phyloP scores from a whole-genome alignment of 495 filamentous ascomycete genomes.

The Annulohypoxylon bovei region DNA sequence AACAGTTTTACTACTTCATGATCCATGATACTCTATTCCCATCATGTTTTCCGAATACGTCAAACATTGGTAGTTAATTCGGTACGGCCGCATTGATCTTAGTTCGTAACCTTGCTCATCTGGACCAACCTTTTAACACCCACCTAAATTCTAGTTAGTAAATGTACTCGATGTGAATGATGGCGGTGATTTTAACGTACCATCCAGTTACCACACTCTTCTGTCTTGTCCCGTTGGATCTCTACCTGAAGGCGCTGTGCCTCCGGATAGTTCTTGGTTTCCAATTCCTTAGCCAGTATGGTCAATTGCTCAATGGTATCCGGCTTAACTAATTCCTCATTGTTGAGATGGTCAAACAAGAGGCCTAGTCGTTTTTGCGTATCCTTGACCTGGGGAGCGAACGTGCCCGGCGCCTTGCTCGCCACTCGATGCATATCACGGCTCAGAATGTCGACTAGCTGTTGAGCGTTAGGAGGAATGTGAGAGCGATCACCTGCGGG shows the following conservation, averaged over 20 bases:
- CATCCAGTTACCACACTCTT: constrained; percentile 96
- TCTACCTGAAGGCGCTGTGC: constrained; percentile 81
- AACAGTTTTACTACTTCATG: constrained; percentile 29
- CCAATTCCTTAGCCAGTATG: constrained; percentile 73
- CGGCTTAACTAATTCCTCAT: constrained; percentile 84
- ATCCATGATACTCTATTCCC: constrained; percentile 4
- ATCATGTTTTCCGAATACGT: not conserved
- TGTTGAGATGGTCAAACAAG: constrained; percentile 96
- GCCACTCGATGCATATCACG: constrained; percentile 90
- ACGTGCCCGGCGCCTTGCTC: constrained; percentile 78
- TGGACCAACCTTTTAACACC: constrained; percentile 91
- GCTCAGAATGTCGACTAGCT: constrained; percentile 82
- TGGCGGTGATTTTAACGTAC: constrained; percentile 63
- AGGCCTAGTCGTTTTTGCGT: constrained; percentile 91
- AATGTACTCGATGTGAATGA: constrained; percentile 15
- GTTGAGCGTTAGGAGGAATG: constrained; percentile 78
- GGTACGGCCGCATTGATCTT: constrained; percentile 2
- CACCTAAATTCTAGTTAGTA: constrained; percentile 63
- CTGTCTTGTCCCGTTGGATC: constrained; percentile 80
- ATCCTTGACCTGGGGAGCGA: constrained; percentile 87
- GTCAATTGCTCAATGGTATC: constrained; percentile 76
- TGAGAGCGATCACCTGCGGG: constrained; percentile 91
- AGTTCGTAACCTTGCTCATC: constrained; percentile 82
- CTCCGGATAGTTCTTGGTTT: constrained; percentile 76
- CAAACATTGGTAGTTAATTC: not conserved